phyloP scores from a whole-genome alignment of 345 rosid genomes.

The Hypericum perforatum region DNA sequence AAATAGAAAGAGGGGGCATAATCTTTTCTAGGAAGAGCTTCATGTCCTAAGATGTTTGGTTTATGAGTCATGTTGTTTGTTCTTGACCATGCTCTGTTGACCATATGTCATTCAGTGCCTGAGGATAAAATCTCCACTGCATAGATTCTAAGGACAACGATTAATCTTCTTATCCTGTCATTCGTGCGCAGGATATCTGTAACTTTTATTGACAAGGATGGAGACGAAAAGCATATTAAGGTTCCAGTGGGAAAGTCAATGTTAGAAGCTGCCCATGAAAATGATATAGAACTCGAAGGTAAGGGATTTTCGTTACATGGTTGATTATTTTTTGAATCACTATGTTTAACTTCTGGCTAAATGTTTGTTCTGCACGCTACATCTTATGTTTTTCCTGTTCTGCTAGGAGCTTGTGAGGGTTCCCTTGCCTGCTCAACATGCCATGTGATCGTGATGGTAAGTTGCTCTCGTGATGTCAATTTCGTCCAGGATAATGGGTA shows the following conservation, averaged over 20 bases:
- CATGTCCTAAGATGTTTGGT: too few species aligned
- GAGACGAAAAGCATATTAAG: constrained; percentile 53
- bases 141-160: constrained; percentile 2
- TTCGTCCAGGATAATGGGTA: neutral
- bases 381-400: constrained; percentile 13
- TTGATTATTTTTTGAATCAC: neutral
- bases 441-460: constrained; percentile 81
- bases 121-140: neutral
- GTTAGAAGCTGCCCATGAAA: constrained; percentile 90
- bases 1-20: too few species aligned
- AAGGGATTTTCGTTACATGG: constrained; percentile 1
- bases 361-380: neutral
- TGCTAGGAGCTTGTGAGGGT: constrained; percentile 83
- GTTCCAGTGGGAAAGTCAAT: constrained; percentile 85
- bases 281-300: constrained; percentile 94
- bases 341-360: neutral
- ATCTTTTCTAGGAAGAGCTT: too few species aligned
- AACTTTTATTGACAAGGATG: constrained; percentile 81
- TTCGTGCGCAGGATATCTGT: constrained; percentile 66
- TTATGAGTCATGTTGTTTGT: too few species aligned
- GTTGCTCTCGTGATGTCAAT: constrained; percentile 1
- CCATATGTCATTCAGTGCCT: too few species aligned
- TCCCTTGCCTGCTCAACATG: constrained; percentile 97
- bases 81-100: too few species aligned
- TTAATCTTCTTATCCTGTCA: constrained; percentile 2